Conservation (phyloP, 108 stramenopile species). For the Aurantiochytrium sp. region DNA sequence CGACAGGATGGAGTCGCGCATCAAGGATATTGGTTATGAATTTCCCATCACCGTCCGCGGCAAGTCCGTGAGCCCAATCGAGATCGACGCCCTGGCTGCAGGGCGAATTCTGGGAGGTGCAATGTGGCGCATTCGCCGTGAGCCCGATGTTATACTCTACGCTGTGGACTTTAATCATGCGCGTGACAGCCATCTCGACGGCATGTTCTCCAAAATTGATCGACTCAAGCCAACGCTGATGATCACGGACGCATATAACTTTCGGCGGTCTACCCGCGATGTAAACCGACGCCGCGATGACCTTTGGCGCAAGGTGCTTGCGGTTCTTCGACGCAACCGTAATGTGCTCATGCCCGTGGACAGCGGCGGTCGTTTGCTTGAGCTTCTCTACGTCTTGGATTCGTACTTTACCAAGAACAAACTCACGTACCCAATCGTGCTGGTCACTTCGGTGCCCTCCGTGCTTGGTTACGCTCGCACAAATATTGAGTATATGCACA, state of each 20-base stretch:
- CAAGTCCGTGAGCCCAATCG: background rate
- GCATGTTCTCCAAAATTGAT: background rate
- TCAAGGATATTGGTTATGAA: background rate
- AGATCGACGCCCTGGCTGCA: background rate
- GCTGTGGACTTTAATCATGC: background rate
- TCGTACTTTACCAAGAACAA: background rate
- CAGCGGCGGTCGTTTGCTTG: background rate
- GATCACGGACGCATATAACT: background rate
- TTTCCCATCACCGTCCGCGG: background rate
- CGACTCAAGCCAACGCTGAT: background rate
- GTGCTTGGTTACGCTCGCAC: background rate
- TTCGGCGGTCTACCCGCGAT: background rate
- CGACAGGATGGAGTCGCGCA: background rate
- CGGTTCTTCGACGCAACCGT: background rate
- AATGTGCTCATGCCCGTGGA: background rate
- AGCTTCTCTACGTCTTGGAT: background rate
- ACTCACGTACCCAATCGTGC: background rate
- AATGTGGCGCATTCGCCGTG: background rate
- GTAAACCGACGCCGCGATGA: background rate
- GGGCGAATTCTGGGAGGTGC: background rate
- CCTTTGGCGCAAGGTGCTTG: background rate
- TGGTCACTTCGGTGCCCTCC: background rate
- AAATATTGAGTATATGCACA: background rate
- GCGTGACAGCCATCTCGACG: constrained; percentile 1
- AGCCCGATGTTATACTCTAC: background rate